Evolutionary conservation across 805 yeast genomes (phyloP), one percentile per base, ranked within the genome.

Genomic region (Starmerella stigmatis): DNA sequence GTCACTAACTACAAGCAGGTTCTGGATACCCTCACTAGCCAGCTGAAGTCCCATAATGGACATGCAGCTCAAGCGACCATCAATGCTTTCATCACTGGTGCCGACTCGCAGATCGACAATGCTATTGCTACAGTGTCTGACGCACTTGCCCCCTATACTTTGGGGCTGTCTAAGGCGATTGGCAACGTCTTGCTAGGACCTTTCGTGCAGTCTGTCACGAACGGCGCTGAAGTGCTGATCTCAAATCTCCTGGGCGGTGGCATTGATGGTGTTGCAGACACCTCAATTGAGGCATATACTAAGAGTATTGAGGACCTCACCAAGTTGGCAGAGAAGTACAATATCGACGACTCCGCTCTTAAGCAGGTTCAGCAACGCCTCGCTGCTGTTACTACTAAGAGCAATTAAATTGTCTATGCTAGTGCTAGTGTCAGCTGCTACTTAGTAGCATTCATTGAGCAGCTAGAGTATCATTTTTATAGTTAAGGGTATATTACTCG

Each of bases 61-160:
- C 58, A 52, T 48, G 56, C 56, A 22, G 52, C 56, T n/a, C 53
- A 50, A 32, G 59, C 54, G 23, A 41, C 43, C 26, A 41, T 56
- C 46, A 44, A 53, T 31, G 52, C 56, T 29, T 47, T 49, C 45
- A 54, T 62, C 44, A 58, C 64, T 19, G 65, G 64, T 25, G 50
- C 60, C 20, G 66, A 61, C 46, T 59, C 61, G 19, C 65, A 61
- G 53, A 54, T 58, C 38, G 64, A 61, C 45, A 61, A 61, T 44
- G 52, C 56, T 13, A 45, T 53, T 31, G 63, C 59, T 22, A 50
- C 55, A 6, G 31, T 52, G 19, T 28, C 39, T 15, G 38, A 51
- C 21, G 52, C 34, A 10, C 43, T 48, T 10, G 37, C 46, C 23
- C 40, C 43, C 13, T 16, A 46, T 21, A 51, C 57, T 2, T 25